Evolutionary conservation across 106 monocot genomes (phyloP), one percentile per base, ranked within the genome.

Genomic region (Hemerocallis citrina): DNA sequence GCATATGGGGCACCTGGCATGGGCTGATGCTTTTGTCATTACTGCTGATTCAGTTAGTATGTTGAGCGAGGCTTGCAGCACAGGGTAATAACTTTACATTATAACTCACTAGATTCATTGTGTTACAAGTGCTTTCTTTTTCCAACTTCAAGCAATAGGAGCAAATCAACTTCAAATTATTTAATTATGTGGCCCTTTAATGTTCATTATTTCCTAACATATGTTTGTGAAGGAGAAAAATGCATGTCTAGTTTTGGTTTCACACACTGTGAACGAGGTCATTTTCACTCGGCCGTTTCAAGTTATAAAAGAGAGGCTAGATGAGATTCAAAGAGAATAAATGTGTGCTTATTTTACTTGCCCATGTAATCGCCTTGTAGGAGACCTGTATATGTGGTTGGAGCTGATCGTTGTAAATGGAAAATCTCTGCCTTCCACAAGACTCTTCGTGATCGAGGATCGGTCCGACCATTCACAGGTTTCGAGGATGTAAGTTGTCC

Each of bases 1-100:
- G 4, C 98, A 99, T 64, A 77, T 99, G 88, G 98, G 98, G 17
- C 98, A 99, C 75, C 79, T 99, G 9, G 98, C 98, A 62, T 99
- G 98, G 98, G 98, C 79, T 23, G 92, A 99, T 92, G 92, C 98
- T 14, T 99, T 99, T 48, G 70, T 99, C 29, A 71, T 99, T 38
- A 88, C 98, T 55, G 98, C 98, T 2, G 98, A 99, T 69, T 99
- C 98, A 24, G 62, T 92, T 34, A 92, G 92, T 65, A 92, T 99
- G 98, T 58, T 88, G 57, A 99, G 98, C 43, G 98, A 99, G 74
- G 92, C 85, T 31, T 99, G 98, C 82, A 92, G 85, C 60, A 92
- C 98, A 40, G 98, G 98, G 96, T 98, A 88, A 60, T 59, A 29
- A 33, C 21, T 50, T n/a, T 49, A 24, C 30, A 7, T 52, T 14